Evolutionary conservation across 2,329 filamentous ascomycete genomes (phyloP).

Genomic region (Fusarium sp.): DNA sequence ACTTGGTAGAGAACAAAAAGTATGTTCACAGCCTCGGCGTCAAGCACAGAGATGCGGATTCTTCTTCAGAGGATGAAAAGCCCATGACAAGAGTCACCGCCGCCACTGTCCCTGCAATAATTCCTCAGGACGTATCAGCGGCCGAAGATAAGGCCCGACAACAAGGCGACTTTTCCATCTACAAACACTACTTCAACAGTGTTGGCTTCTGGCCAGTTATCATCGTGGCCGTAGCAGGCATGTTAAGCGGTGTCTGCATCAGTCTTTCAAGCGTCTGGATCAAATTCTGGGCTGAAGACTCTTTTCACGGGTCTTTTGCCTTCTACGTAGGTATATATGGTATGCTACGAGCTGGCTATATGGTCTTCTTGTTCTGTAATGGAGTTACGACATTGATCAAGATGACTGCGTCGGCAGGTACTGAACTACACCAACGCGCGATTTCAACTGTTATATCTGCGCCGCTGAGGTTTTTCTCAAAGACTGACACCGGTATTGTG

Average conservation of each 20-base stretch:
- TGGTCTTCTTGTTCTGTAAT: conserved; percentile 33
- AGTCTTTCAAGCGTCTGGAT: conserved; percentile 52
- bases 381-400: conserved; percentile 29
- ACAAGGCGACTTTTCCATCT: conserved; percentile 46
- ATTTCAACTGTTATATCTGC: conserved; percentile 50
- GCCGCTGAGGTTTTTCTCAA: conserved; percentile 53
- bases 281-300: conserved; percentile 52
- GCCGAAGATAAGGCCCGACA: conserved; percentile 42
- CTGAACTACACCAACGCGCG: conserved; percentile 45
- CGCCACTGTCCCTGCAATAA: neutral
- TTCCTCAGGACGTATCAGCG: neutral
- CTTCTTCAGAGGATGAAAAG: neutral
- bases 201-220: conserved; percentile 33
- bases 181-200: conserved; percentile 48
- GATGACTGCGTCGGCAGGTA: conserved; percentile 45
- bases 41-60: conserved; percentile 25
- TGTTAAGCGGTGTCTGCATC: conserved; percentile 40
- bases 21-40: conserved; percentile 53
- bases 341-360: conserved; percentile 27
- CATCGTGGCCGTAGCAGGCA: conserved; percentile 31
- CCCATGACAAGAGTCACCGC: neutral
- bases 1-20: conserved; percentile 45
- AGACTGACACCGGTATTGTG: conserved; percentile 53
- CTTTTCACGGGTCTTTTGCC: conserved; percentile 27
- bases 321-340: conserved; percentile 48